Base-by-base conservation (phyloP, 2,329 filamentous ascomycete genomes). In the Talaromyces amestolkiae region DNA sequence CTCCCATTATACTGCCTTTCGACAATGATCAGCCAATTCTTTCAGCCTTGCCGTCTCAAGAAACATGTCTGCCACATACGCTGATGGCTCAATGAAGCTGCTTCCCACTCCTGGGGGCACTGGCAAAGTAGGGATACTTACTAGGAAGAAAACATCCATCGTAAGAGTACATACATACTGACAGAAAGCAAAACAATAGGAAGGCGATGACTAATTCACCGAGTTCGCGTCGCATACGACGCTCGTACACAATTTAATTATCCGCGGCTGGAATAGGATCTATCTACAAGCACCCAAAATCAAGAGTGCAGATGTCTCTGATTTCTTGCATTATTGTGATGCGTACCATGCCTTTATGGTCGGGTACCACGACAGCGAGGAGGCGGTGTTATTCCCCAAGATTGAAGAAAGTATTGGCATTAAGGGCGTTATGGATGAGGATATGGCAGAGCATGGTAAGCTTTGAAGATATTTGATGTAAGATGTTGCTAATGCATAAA, bases 231-330 rank as follows among this genome's bases (percentile, higher is more conserved):
- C 58, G 3, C 58, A 62, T 61, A 77, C 77, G 75, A 69, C 73
- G 7, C 72, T 73, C 17, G 75, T 71, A 1, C 77, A 78, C 68
- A 77, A 78, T 63, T 68, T 70, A 58, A 72, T 78, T 3, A 69
- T 78, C 27, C 74, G 76, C n/a, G 72, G 74, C 4, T 69, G 78
- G 19, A 78, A 78, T 70, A 69, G 71, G 51, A 73, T 78, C 51
- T 78, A 76, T 35, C 45, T 39, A 3, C 60, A 62, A 53, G 45
- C 60, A 4, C 31, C 45, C 41, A 33, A 67, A 68, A n/a, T 43
- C 45, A 68, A 62, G 64, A 72, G 66, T 31, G 66, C 41, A 17
- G 68, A 68, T 15, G 69, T 71, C 19, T 53, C 15, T 43, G 73
- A 75, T 66, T 76, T 77, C 62, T 66, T 77, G 19, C 69, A 69